Base-by-base conservation (phyloP, 371 early-diverging fungal genomes). In the Mucor piriformis region DNA sequence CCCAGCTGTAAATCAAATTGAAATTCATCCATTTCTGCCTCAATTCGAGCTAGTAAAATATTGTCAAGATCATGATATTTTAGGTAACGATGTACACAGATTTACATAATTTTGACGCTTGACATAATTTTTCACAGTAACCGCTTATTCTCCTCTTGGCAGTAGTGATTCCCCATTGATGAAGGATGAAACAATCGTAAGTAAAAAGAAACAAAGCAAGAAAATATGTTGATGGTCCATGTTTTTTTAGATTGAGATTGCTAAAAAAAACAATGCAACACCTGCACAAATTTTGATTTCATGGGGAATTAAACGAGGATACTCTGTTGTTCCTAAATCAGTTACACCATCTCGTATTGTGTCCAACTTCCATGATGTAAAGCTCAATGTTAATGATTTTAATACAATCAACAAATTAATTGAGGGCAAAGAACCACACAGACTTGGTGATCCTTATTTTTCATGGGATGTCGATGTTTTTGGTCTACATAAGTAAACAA, bases 271-370 rank as follows among this genome's bases (percentile, higher is more conserved):
- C 60, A 55, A 68, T 16, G 86, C 83, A 44, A 79, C 88, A 3
- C 73, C 89, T 0, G 89, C 92, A 1, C 90, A 92, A 59, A 83
- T 92, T 27, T 67, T 88, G 12, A 67, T 94, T 24, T 78, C 85
- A 13, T 94, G 93, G 92, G 82, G 76, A 13, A 59, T 88, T 34
- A 75, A 89, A 53, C 83, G 88, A 35, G 79, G 80, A 2, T 65
- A 61, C 24, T 27, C 49, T 5, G 84, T 79, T 7, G 69, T 84
- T 50, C 83, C 84, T 18, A 84, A 84, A 64, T 76, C 79, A 20
- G 72, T 71, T 2, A 73, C 64, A 16, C 54, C 69, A 16, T 63
- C 63, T 12, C 69, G 83, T 35, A 63, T 74, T 37, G 47, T 64
- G 15, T 65, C 64, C 46, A 81, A 81, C 56, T 65, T 69, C 5